These are phyloP conservation scores for Lipomyces kockii DNA, from an alignment of 805 yeast genomes.

Conservation along the genomic window DNA sequence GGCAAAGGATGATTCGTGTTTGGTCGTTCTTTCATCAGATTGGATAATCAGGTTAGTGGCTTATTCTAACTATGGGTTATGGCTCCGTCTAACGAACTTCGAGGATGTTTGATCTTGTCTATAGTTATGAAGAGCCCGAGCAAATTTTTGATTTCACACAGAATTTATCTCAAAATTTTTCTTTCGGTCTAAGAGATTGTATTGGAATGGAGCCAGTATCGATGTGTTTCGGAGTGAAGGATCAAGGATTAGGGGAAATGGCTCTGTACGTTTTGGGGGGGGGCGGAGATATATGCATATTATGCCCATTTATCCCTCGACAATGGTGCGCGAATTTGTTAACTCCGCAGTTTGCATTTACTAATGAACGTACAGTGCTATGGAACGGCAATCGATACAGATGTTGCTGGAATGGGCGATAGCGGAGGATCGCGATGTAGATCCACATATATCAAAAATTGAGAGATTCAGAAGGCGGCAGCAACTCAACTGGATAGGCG, in stretches of 20 bases:
- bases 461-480: constrained; percentile 31
- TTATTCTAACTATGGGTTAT: neutral
- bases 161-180: constrained; percentile 6
- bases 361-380: constrained; percentile 10
- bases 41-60: constrained; percentile 13
- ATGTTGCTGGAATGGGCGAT: constrained; percentile 47
- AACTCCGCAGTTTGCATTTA: neutral
- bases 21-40: constrained; percentile 29
- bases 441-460: constrained; percentile 3
- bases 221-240: constrained; percentile 52
- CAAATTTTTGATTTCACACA: constrained; percentile 20
- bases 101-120: constrained; percentile 46
- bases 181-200: constrained; percentile 26
- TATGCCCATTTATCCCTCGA: constrained; percentile 68
- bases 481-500: constrained; percentile 48
- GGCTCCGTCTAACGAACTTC: neutral
- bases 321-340: constrained; percentile 40
- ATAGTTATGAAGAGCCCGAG: constrained; percentile 42
- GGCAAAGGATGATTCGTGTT: constrained; percentile 27
- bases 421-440: constrained; percentile 36
- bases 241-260: constrained; percentile 50
- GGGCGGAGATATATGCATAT: constrained; percentile 63
- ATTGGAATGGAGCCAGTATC: constrained; percentile 45
- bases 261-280: constrained; percentile 58
- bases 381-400: constrained; percentile 41